Conservation (phyloP, 768 basidiomycete genomes). For the Paxillus rubicundulus region DNA sequence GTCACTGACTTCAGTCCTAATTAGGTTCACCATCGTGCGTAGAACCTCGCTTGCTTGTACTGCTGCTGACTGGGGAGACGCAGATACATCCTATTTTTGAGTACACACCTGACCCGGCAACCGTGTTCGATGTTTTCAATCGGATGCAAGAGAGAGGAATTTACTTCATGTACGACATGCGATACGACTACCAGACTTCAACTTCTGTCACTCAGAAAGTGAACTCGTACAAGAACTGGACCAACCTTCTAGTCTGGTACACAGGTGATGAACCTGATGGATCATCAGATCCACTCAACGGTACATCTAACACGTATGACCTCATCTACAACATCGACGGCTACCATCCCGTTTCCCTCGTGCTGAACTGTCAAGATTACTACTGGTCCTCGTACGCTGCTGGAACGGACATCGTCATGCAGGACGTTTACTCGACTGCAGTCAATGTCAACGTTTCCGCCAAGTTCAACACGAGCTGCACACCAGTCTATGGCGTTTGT, state of each 20-base stretch:
- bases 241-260: slow-evolving; percentile 70
- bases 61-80: slow-evolving; percentile 6
- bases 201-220: slow-evolving; percentile 64
- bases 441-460: slow-evolving; percentile 65
- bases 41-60: neutral
- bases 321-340: slow-evolving; percentile 61
- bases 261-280: slow-evolving; percentile 75
- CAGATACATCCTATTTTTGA: slow-evolving; percentile 71
- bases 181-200: slow-evolving; percentile 61
- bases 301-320: slow-evolving; percentile 47
- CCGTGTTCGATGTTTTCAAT: slow-evolving; percentile 47
- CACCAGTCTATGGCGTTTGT: slow-evolving; percentile 64
- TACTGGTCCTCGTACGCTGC: slow-evolving; percentile 55
- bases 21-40: slow-evolving; percentile 31
- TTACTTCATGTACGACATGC: slow-evolving; percentile 84
- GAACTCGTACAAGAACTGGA: slow-evolving; percentile 59
- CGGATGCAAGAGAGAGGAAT: slow-evolving; percentile 60
- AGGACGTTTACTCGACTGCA: slow-evolving; percentile 49
- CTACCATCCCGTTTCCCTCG: slow-evolving; percentile 65
- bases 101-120: slow-evolving; percentile 54
- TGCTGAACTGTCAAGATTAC: slow-evolving; percentile 66
- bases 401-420: slow-evolving; percentile 69
- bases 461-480: slow-evolving; percentile 61
- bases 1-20: neutral
- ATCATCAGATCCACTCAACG: slow-evolving; percentile 60